Base-by-base conservation (phyloP, 192 early-diverging fungal species). In the Coemansia furcata region DNA sequence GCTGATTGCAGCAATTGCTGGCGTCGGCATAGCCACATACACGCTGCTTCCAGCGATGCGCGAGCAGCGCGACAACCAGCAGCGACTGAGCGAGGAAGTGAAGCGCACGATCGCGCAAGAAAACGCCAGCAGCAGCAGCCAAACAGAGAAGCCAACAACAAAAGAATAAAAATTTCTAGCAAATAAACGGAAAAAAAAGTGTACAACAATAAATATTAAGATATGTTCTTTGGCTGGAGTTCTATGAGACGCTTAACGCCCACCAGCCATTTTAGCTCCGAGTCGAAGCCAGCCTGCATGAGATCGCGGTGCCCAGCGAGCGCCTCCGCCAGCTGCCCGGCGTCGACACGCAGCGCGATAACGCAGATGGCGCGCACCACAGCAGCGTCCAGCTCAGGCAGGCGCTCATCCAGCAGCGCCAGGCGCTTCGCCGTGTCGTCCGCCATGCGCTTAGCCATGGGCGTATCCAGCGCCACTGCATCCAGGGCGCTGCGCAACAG, bases 231-330 rank as follows among this genome's bases (percentile, higher is more conserved):
- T 60, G 71, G 68, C 9, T 54, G 42, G 30, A 82, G 64, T 38
- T 83, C 81, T 29, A 83, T 72, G 6, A 75, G 35, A 12, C 81
- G 75, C 52, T 78, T 78, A n/a, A 83, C n/a, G 12, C 72, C 81
- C 21, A 83, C 68, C 36, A 83, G 76, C 81, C 81, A 83, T 35
- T 68, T 68, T 49, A 74, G 72, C 42, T 83, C 81, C 1, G 59
- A 17, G 14, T 77, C 76, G 29, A 72, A 60, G 1, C 66, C 69
- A 21, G 73, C 61, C 55, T 77, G 75, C 65, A 78, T 66, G 44
- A 78, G 65, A 9, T 60, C 61, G 11, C 68, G 62, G 47, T 74
- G 68, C 1, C 46, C 73, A 29, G 23, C 58, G 19, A 63, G 55
- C 12, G 77, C 77, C 6, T 71, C 72, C 4, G 21, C 12, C 7